Evolutionary conservation across 495 filamentous ascomycete genomes (phyloP).

Genomic region (Neurospora discreta): DNA sequence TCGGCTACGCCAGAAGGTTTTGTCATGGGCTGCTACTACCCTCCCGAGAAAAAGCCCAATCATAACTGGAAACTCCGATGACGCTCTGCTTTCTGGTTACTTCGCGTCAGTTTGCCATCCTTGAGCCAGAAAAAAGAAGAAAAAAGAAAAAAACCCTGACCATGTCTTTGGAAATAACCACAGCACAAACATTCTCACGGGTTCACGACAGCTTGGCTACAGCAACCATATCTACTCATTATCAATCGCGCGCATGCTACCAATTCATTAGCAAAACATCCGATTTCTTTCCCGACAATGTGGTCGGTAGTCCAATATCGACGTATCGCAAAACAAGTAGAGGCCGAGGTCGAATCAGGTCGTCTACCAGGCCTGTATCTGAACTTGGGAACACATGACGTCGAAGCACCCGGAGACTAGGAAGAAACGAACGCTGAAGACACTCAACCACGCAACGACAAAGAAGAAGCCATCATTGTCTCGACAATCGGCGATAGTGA

Average conservation of each 20-base stretch:
- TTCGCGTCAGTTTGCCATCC: neutral
- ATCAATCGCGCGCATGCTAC: neutral
- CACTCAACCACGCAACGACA: neutral
- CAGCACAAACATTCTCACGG: neutral
- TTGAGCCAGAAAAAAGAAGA: neutral
- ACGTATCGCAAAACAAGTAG: constrained; percentile 1
- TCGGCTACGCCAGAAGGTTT: neutral
- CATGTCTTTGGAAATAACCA: neutral
- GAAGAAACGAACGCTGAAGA: neutral
- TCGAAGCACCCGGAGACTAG: neutral
- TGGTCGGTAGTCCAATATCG: constrained; percentile 7
- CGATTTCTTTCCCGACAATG: neutral
- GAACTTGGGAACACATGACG: neutral
- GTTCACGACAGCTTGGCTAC: neutral
- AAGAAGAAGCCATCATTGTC: constrained; percentile 5
- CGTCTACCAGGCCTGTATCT: neutral
- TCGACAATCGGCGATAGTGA: constrained; percentile 3
- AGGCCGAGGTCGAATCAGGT: neutral
- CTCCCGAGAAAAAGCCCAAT: neutral
- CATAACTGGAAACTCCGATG: neutral
- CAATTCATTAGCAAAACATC: neutral
- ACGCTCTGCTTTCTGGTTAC: neutral
- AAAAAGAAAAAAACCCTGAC: no score
- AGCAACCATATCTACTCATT: neutral
- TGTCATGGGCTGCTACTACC: neutral